Base-by-base conservation (phyloP, 208 protist species). In the Trypanosoma melophagium region DNA sequence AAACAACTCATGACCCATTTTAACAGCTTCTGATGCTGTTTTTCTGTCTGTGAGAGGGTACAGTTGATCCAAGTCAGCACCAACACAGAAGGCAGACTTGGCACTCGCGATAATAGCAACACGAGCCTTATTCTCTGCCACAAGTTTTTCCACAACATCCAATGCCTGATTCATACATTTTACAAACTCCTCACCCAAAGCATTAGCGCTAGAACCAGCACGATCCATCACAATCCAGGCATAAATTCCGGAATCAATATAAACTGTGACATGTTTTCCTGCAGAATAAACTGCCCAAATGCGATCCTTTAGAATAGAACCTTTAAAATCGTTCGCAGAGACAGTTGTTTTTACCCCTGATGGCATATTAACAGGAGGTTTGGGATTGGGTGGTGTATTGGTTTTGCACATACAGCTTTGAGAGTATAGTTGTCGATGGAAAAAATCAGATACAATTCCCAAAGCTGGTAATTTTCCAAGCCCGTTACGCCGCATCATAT, bases 161-260 rank as follows among this genome's bases (percentile, higher is more conserved):
- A 93, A 41, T 10, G 88, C 88, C 38, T 78, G 59, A 41, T 66
- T 69, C 74, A 88, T 53, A 62, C 78, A 66, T 42, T 68, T 44
- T 42, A 86, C 77, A 57, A 91, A 94, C 45, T 80, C 75, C 25
- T 87, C 78, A 12, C 82, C 80, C 40, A 94, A 79, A 13, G 88
- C 84, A 66, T 94, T 94, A 53, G 84, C 88, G 71, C 79, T 87
- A 51, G 76, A 84, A 35, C 77, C 85, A 22, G 75, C 73, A 53
- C 84, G 85, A 74, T 94, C 81, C 85, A 94, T 91, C 40, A 94
- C 88, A 57, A 94, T 81, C 88, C 88, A 94, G 24, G 85, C 80
- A 56, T 87, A 87, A 40, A 79, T 55, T 41, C 81, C 72, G 17
- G 78, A 86, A 71, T 94, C 88, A 49, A 82, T 67, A 70, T 91